Percentiles rank a stretch among this genome's conserved stretches.
These are phyloP conservation scores for Syzygium oleosum DNA, from an alignment of 345 rosid genomes.

Conservation along the genomic window DNA sequence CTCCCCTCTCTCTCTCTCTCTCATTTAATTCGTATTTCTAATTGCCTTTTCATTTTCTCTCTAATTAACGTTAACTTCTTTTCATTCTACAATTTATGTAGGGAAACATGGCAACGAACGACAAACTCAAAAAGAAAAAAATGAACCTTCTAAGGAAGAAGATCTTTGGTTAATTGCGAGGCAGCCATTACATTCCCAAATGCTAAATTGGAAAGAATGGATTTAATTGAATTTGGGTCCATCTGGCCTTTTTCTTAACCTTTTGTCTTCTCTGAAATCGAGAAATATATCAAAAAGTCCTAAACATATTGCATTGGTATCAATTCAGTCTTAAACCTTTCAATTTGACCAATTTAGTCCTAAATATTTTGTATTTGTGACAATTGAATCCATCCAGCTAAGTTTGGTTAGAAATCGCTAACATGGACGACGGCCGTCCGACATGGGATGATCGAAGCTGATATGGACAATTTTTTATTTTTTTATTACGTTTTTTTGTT, in stretches of 20 bases:
- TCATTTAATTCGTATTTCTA: not conserved
- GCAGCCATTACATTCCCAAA: conserved; percentile 82
- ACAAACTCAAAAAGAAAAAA: not conserved
- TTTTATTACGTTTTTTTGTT: no score
- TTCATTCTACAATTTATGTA: not conserved
- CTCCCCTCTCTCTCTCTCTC: no score
- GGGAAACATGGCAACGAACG: not conserved
- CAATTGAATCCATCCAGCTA: no score
- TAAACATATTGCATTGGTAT: no score
- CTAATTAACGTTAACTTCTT: not conserved
- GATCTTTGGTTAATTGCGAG: conserved; percentile 86
- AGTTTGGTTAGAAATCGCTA: no score
- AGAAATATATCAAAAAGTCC: no score
- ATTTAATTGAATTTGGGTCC: conserved; percentile 86
- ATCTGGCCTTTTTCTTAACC: conserved; percentile 15
- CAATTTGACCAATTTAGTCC: no score
- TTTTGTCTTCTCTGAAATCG: not conserved
- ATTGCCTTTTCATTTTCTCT: not conserved
- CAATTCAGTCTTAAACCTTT: no score
- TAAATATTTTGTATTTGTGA: no score
- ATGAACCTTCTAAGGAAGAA: not conserved
- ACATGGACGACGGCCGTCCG: no score
- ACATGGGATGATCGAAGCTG: no score
- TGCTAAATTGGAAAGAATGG: conserved; percentile 72
- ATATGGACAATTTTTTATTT: no score